Base-by-base conservation (phyloP, 352 stramenopile species). In the Globisporangium parvum region DNA sequence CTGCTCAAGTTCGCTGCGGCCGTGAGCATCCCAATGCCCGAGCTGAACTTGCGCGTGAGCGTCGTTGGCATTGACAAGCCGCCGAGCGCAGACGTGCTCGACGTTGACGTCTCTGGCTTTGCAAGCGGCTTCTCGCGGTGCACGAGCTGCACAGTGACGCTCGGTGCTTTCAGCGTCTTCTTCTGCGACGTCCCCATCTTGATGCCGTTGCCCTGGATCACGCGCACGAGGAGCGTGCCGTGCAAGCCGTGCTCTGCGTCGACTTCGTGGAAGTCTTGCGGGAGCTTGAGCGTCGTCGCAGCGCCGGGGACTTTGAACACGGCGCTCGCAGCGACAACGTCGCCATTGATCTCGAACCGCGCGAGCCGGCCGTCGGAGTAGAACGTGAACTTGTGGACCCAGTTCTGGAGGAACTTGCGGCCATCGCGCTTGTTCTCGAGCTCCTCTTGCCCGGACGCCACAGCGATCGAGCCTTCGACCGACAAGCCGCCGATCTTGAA, bases 301-400 rank as follows among this genome's bases (percentile, higher is more conserved):
- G 85, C 85, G 45, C 85, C 85, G 17, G 85, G 85, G 5, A 93
- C 74, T 53, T 95, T 95, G 55, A 93, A 95, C 6, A 95, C 85
- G 4, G 85, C 85, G 57, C 80, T 92, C 17, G 85, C 85, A 15
- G 85, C 85, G 2, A 95, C 85, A 9, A 95, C 85, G 39, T 95
- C 85, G 15, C 85, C 85, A 21, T 93, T 95, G 55, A 95, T 93
- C 64, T 95, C 85, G 61, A 95, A 93, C 6, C 84, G 81, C 3
- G 84, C 83, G 14, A 95, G 70, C n/a, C 80, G 71, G 3, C 85
- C 85, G 39, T 95, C 81, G 11, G 76, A 83, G 60, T 88, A 88
- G 42, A 95, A 95, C 33, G 84, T 92, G 49, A 95, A 95, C 65
- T 95, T 95, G 70, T 95, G 85, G 35, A 95, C 83, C 85, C 85